Evolutionary conservation across 2,329 filamentous ascomycete species (phyloP).

Genomic region (Colletotrichum filicis): DNA sequence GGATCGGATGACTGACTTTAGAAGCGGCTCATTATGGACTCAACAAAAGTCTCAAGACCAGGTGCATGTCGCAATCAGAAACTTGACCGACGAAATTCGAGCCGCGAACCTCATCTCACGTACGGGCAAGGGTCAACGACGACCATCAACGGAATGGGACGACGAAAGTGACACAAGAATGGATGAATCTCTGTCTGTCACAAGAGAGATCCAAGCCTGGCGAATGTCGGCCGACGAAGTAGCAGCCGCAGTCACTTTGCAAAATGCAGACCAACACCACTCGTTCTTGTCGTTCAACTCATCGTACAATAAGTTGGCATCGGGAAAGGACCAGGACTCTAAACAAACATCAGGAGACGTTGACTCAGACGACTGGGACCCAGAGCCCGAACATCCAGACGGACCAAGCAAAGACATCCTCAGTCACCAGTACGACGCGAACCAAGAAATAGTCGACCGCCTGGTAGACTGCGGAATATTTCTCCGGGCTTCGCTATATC

Average conservation of each 20-base stretch:
- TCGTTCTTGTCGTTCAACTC: conserved; percentile 7
- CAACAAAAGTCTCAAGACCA: conserved; percentile 41
- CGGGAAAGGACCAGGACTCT: not conserved
- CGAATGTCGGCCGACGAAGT: conserved; percentile 42
- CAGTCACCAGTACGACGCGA: conserved; percentile 37
- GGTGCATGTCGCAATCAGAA: conserved; percentile 40
- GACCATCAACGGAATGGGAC: conserved; percentile 25
- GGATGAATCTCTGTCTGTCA: conserved; percentile 26
- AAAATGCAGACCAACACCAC: conserved; percentile 13
- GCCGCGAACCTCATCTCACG: conserved; percentile 34
- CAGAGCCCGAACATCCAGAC: conserved; percentile 38
- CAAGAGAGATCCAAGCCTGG: conserved; percentile 41
- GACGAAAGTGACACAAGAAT: conserved; percentile 26
- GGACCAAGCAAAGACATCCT: conserved; percentile 38
- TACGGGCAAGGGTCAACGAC: not conserved
- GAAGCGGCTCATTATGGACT: conserved; percentile 36
- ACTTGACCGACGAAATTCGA: conserved; percentile 39
- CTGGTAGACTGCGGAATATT: conserved; percentile 39
- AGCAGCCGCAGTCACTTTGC: conserved; percentile 39
- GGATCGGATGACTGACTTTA: not conserved
- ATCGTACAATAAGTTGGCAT: conserved; percentile 2
- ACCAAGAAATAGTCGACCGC: conserved; percentile 39
- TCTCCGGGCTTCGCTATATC: conserved; percentile 39
- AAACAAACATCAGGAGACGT: not conserved
- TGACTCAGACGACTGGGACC: conserved; percentile 38